Percentiles rank a stretch among this genome's conserved stretches.
Evolutionary conservation across 371 early-diverging fungal genomes (phyloP).

Genomic region (Mucor lusitanicus): DNA sequence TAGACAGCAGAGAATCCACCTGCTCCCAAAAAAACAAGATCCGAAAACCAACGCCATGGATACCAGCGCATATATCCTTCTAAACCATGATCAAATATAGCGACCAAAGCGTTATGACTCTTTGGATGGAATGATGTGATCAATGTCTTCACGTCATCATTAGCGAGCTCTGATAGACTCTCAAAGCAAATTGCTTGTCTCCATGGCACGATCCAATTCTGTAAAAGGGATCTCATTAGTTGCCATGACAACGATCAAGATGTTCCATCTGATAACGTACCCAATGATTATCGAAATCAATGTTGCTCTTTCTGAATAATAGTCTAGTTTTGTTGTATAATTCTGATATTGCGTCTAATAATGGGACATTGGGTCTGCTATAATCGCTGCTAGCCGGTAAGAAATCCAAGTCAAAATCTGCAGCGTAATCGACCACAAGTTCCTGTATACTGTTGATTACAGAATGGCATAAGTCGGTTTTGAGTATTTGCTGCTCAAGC

Average conservation of each 20-base stretch:
- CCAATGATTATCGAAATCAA: constrained; percentile 42
- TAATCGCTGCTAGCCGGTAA: constrained; percentile 2
- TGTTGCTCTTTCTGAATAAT: constrained; percentile 20
- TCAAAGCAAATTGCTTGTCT: constrained; percentile 40
- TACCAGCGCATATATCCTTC: constrained; percentile 44
- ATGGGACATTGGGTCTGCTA: not conserved
- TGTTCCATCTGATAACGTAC: constrained; percentile 17
- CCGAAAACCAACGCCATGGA: constrained; percentile 46
- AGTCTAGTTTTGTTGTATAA: constrained; percentile 28
- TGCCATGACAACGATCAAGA: not conserved
- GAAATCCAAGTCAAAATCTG: constrained; percentile 31
- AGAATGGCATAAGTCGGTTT: constrained; percentile 30
- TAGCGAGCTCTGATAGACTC: constrained; percentile 23
- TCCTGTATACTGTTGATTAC: constrained; percentile 30
- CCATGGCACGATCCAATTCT: constrained; percentile 41
- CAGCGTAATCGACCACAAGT: constrained; percentile 23
- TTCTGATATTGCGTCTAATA: constrained; percentile 20
- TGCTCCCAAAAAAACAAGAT: constrained; percentile 41
- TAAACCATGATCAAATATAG: constrained; percentile 34
- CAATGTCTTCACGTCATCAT: constrained; percentile 19
- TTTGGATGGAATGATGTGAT: constrained; percentile 34
- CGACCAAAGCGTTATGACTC: constrained; percentile 27
- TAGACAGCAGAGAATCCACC: constrained; percentile 47
- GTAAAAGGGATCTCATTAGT: not conserved
- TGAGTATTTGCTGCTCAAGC: constrained; percentile 37